Evolutionary conservation across 2,329 filamentous ascomycete genomes (phyloP).

Genomic region (Penicillium sp.): DNA sequence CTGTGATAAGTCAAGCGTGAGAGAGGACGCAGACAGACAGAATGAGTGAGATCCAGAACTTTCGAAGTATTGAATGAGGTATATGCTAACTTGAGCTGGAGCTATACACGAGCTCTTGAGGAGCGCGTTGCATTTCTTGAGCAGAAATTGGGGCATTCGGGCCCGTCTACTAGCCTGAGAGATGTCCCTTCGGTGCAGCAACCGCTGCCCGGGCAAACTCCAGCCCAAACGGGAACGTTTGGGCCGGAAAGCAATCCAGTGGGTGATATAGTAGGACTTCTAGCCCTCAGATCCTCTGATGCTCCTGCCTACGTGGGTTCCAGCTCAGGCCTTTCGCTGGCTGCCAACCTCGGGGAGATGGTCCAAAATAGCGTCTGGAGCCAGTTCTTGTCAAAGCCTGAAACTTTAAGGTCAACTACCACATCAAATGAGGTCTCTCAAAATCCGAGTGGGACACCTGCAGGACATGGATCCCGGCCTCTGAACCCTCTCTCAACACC

Average conservation of each 20-base stretch:
- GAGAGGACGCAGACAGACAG: slow-evolving; percentile 34
- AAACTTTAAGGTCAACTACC: slow-evolving; percentile 1
- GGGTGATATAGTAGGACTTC: slow-evolving; percentile 47
- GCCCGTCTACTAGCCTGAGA: slow-evolving; percentile 11
- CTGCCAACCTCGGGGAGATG: slow-evolving; percentile 49
- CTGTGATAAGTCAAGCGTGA: slow-evolving; percentile 42
- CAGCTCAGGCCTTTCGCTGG: slow-evolving; percentile 47
- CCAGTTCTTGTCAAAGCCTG: slow-evolving; percentile 40
- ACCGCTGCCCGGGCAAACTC: slow-evolving; percentile 17
- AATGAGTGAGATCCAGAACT: slow-evolving; percentile 29
- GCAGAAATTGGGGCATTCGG: slow-evolving; percentile 22
- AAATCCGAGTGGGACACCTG: slow-evolving; percentile 15
- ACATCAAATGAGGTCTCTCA: too few relatives aligned
- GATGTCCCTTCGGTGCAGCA: slow-evolving; percentile 21
- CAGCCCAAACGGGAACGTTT: slow-evolving; percentile 15
- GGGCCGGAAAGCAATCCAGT: slow-evolving; percentile 33
- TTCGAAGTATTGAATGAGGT: not conserved
- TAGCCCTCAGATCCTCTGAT: slow-evolving; percentile 43
- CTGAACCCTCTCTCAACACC: slow-evolving; percentile 16
- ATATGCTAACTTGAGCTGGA: slow-evolving; percentile 15
- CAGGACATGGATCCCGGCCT: slow-evolving; percentile 13
- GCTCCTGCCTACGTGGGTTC: slow-evolving; percentile 48
- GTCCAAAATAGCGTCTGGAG: slow-evolving; percentile 52
- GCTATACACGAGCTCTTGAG: slow-evolving; percentile 42
- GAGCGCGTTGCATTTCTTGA: slow-evolving; percentile 43